Evolutionary conservation across 768 basidiomycete genomes (phyloP).

Genomic region (Russula vinacea): DNA sequence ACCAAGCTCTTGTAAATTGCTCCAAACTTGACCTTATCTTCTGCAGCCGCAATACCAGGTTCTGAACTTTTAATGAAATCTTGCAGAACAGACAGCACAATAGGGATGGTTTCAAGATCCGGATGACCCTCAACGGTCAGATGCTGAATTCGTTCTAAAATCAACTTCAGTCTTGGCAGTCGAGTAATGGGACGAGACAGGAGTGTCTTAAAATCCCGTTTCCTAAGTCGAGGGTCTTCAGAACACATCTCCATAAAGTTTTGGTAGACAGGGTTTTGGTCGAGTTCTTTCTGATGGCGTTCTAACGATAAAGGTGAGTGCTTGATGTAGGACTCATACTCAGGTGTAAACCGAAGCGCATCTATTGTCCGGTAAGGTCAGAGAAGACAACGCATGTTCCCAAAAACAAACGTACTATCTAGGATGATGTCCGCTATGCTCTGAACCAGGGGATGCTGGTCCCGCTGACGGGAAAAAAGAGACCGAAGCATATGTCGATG

Average conservation of each 20-base stretch:
- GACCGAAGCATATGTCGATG: constrained; percentile 67
- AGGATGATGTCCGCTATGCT: constrained; percentile 85
- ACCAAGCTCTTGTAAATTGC: constrained; percentile 70
- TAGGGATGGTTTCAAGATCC: constrained; percentile 72
- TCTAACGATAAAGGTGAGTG: constrained; percentile 87
- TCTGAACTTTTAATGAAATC: constrained; percentile 81
- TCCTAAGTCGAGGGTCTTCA: constrained; percentile 61
- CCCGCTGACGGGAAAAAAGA: constrained; percentile 76
- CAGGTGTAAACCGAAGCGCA: constrained; percentile 49
- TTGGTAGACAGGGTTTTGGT: constrained; percentile 63
- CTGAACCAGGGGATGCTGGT: constrained; percentile 80
- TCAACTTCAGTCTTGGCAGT: constrained; percentile 74
- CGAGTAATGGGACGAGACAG: constrained; percentile 84
- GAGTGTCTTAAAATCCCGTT: constrained; percentile 77
- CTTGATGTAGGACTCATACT: constrained; percentile 82
- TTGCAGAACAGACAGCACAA: constrained; percentile 63
- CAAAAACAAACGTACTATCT: constrained; percentile 50
- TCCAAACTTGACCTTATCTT: constrained; percentile 87
- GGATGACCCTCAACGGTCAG: constrained; percentile 68
- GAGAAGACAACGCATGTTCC: neutral
- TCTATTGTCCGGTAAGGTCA: constrained; percentile 30
- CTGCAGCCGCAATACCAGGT: constrained; percentile 88
- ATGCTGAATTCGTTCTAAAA: constrained; percentile 68
- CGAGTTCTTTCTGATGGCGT: constrained; percentile 71
- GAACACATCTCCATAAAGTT: constrained; percentile 61